A percentile compares a stretch with the other conserved stretches of the same genome.
phyloP scores from a whole-genome alignment of 805 yeast species.

The Pichia deserticola region DNA sequence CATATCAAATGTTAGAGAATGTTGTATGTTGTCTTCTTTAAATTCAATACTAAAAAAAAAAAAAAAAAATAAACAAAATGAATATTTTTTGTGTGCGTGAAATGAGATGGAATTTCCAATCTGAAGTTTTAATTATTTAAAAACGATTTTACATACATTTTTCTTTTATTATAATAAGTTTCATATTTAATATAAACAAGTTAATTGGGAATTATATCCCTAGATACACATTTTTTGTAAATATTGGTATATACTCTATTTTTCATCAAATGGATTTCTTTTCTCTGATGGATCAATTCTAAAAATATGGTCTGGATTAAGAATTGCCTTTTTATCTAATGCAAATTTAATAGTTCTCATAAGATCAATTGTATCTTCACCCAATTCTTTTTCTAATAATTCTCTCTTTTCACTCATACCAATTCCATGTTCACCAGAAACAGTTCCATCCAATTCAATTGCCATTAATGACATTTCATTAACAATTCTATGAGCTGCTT shows the following conservation, averaged over 20 bases:
- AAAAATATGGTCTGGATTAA: conserved; percentile 78
- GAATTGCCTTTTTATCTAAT: conserved; percentile 61
- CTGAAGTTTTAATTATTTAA: not conserved
- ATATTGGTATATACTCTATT: not conserved
- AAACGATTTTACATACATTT: too few relatives aligned
- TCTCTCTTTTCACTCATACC: conserved; percentile 67
- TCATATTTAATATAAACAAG: too few relatives aligned
- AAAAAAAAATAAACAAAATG: too few relatives aligned
- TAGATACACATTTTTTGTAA: too few relatives aligned
- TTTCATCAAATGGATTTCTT: conserved; percentile 17
- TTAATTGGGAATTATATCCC: too few relatives aligned
- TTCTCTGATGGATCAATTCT: conserved; percentile 49
- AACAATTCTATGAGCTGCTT: conserved; percentile 42
- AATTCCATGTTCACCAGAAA: conserved; percentile 84
- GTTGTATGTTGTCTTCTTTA: too few relatives aligned
- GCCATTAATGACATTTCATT: conserved; percentile 61
- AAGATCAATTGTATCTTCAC: conserved; percentile 55
- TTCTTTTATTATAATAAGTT: too few relatives aligned
- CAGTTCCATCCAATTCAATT: conserved; percentile 67
- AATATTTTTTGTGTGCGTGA: too few relatives aligned
- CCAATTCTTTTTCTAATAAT: conserved; percentile 55
- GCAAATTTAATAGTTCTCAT: conserved; percentile 72
- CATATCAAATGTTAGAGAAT: too few relatives aligned
- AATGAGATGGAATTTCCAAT: too few relatives aligned
- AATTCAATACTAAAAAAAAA: too few relatives aligned